Conservation (phyloP, 108 stramenopile species). For the Hondaea fermentalgiana region DNA sequence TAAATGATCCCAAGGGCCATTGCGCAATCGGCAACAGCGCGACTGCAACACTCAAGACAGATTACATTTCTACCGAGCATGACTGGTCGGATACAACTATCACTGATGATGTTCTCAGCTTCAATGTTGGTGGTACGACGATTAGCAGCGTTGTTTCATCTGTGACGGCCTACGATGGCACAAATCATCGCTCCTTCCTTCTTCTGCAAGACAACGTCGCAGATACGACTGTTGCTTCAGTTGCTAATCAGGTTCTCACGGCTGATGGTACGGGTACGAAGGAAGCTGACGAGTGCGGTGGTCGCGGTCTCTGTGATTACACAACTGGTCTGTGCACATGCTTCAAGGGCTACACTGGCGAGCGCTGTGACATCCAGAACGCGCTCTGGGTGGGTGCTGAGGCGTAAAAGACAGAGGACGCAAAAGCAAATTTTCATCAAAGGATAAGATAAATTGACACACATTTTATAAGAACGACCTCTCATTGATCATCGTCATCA, state of each 20-base stretch:
- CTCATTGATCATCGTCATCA: neutral
- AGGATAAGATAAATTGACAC: too few species aligned
- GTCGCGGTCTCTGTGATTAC: constrained; percentile 52
- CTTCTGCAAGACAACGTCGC: neutral
- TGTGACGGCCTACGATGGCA: too few species aligned
- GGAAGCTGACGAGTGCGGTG: constrained; percentile 41
- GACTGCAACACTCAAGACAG: neutral
- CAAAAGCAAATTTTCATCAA: too few species aligned
- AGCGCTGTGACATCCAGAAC: constrained; percentile 34
- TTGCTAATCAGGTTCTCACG: neutral
- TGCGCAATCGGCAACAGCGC: neutral
- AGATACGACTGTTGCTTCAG: neutral
- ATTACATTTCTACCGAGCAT: neutral
- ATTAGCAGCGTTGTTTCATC: too few species aligned
- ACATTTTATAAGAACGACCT: too few species aligned
- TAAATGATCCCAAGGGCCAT: neutral
- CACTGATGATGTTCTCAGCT: too few species aligned
- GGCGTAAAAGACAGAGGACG: neutral
- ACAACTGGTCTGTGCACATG: constrained; percentile 50
- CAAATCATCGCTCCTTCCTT: neutral
- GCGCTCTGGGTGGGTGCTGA: constrained; percentile 30
- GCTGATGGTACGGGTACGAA: neutral
- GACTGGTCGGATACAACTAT: neutral
- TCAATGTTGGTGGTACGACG: too few species aligned
- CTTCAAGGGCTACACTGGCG: constrained; percentile 56